Evolutionary conservation across 176 grass and related monocot species (phyloP).

Genomic region (Musa schizocarpa): DNA sequence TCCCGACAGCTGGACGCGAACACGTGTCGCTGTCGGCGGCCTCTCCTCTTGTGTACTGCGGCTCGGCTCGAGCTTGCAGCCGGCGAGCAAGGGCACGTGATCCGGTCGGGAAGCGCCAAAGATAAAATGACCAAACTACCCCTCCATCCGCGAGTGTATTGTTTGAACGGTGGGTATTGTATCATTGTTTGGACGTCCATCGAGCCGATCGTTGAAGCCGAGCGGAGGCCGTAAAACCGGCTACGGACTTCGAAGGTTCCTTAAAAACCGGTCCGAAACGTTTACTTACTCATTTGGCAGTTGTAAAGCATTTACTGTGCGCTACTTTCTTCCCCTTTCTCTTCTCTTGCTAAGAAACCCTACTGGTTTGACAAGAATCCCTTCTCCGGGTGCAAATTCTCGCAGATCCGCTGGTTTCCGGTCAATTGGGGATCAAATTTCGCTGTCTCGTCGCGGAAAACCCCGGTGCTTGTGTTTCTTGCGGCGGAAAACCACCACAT

Average conservation of each 20-base stretch:
- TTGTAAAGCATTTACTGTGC: slow-evolving; percentile 16
- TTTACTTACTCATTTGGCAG: slow-evolving; percentile 13
- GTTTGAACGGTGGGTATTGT: too few species aligned
- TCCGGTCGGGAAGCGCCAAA: too few species aligned
- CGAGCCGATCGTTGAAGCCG: background rate
- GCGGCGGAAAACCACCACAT: background rate
- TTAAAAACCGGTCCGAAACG: slow-evolving; percentile 12
- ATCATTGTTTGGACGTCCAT: too few species aligned
- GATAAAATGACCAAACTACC: too few species aligned
- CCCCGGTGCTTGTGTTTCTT: background rate
- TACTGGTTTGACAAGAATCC: background rate
- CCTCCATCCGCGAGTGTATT: too few species aligned
- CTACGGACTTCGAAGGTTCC: background rate
- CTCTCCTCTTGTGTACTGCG: background rate
- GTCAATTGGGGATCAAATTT: background rate
- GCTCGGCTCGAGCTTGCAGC: background rate
- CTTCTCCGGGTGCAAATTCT: background rate
- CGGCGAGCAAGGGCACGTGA: background rate
- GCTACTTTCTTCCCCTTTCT: background rate
- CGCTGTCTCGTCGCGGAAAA: background rate
- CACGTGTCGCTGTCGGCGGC: background rate
- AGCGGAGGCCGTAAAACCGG: background rate
- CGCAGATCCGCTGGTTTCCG: background rate
- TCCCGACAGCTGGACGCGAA: background rate
- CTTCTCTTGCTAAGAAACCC: background rate